Evolutionary conservation across 208 protist genomes (phyloP), one percentile per base, ranked within the genome.

Genomic region (Trypanosoma scelopori): DNA sequence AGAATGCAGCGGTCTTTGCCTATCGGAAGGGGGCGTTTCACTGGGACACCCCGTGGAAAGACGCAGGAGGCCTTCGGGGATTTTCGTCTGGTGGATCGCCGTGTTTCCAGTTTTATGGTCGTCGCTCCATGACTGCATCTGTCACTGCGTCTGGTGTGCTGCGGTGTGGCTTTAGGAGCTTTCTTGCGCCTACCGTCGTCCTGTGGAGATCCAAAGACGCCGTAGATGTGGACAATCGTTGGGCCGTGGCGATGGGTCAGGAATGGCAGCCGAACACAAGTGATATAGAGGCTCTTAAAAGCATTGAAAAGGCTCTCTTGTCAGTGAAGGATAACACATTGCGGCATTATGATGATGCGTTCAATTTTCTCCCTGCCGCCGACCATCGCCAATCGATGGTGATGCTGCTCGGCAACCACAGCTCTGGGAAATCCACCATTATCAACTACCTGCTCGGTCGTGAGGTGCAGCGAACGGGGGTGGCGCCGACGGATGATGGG

Each of bases 361-460:
- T 84, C 43, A 76, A 67, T 52, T 84, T 83, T 58, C 57, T 80
- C 12, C 71, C 77, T 4, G 49, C 69, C 1, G 55, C 32, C n/a
- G 69, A 66, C 28, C 62, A 75, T 48, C 60, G 74, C 3, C 81
- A 64, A 0, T 89, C 93, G 9, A 94, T 94, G 84, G 87, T 97
- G 59, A 75, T 97, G 51, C 63, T 97, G 37, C 76, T 97, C 4
- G 93, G 93, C 15, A 97, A 96, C 64, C 93, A 96, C 77, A 93
- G 86, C 60, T 84, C 87, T 22, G 93, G 93, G 47, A 97, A 97
- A 78, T 94, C 87, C 12, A 89, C 87, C 11, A 82, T 95, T 22
- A 95, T 97, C 73, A 97, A 97, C 79, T 83, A 85, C 51, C 73
- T 96, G 0, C 62, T 89, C 20, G 89, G 87, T 30, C 65, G 72